A percentile compares a stretch with the other conserved stretches of the same genome.
Conservation (phyloP, 495 filamentous ascomycete species). For the Penicillium chermesinum region DNA sequence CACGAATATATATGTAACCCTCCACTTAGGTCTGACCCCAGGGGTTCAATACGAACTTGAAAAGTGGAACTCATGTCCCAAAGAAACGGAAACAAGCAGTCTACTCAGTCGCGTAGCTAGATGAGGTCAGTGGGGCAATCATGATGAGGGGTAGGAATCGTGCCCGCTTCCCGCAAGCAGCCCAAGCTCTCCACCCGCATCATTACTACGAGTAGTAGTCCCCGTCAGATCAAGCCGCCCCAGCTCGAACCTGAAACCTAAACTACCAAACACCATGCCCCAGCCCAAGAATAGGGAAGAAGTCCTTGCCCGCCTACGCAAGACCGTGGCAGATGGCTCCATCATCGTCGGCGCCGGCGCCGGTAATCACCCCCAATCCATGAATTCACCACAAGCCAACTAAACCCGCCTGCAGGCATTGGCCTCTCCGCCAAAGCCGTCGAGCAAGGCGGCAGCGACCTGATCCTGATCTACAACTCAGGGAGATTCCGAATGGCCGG, state of each 20-base stretch:
- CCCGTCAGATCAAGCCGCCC: too few relatives aligned
- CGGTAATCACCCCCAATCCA: constrained; percentile 30
- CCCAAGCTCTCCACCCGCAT: too few relatives aligned
- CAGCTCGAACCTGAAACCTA: background rate
- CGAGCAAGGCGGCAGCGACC: constrained; percentile 60
- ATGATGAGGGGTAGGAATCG: too few relatives aligned
- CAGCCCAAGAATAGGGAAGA: constrained; percentile 45
- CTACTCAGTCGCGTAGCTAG: too few relatives aligned
- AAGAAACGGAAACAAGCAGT: too few relatives aligned
- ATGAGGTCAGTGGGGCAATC: too few relatives aligned
- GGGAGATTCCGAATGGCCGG: constrained; percentile 72
- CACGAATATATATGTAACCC: too few relatives aligned
- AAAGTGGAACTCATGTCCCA: too few relatives aligned
- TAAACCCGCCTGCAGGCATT: constrained; percentile 41
- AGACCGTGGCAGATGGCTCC: constrained; percentile 46
- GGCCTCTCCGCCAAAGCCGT: constrained; percentile 67
- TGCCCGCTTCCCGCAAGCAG: too few relatives aligned
- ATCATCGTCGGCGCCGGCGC: constrained; percentile 64
- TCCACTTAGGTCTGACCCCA: too few relatives aligned
- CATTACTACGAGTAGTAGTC: too few relatives aligned
- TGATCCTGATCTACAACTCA: constrained; percentile 69
- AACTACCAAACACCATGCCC: constrained; percentile 20
- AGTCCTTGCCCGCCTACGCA: constrained; percentile 50
- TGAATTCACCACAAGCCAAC: background rate
- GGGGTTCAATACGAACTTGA: too few relatives aligned